Base-by-base conservation (phyloP, 2,329 filamentous ascomycete genomes). In the Ceratocystis ficicola region DNA sequence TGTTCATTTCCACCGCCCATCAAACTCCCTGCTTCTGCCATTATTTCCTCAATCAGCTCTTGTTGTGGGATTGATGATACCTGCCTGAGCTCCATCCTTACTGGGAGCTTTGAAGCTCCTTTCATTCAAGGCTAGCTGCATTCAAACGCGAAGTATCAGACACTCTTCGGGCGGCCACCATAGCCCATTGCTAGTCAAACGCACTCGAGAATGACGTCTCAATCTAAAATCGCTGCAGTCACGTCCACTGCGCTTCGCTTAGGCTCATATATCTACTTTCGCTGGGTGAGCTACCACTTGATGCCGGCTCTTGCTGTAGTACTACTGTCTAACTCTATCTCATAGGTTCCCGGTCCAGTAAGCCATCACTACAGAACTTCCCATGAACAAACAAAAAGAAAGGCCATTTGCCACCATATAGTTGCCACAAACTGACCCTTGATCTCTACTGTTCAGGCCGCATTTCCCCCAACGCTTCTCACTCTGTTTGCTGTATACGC, bases 401-500 rank as follows among this genome's bases (percentile, higher is more conserved):
- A 32, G 30, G 30, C 50, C 22, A 25, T 15, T 20, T 44, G n/a
- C 50, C 22, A 32, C 6, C 5, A 2, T 32, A 32, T 32, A 32
- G 30, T 32, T 32, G 7, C n/a, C 5, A 44, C 22, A 17, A 41
- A 52, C 41, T 62, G n/a, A 48, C 44, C 41, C 32, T 28, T 15
- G 25, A 41, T 60, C 12, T 44, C 41, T 63, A 50, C 65, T 68
- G 17, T 64, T 22, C 55, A 72, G 70, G 68, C 69, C 22, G 68
- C 68, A 7, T 64, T 71, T 15, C 69, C 69, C 15, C 41, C 69
- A 44, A 69, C 69, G 17, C 69, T 85, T 2, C 84, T 84, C 66
- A 80, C 86, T 0, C 76, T 87, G 1, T 85, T 87, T 68, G 84
- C 82, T 28, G 74, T 90, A 66, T 90, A 89, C 70, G 72, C 86